A percentile compares a stretch with the other conserved stretches of the same genome.
phyloP scores from a whole-genome alignment of 2,329 filamentous ascomycete genomes.

The Trichoderma koningiopsis region DNA sequence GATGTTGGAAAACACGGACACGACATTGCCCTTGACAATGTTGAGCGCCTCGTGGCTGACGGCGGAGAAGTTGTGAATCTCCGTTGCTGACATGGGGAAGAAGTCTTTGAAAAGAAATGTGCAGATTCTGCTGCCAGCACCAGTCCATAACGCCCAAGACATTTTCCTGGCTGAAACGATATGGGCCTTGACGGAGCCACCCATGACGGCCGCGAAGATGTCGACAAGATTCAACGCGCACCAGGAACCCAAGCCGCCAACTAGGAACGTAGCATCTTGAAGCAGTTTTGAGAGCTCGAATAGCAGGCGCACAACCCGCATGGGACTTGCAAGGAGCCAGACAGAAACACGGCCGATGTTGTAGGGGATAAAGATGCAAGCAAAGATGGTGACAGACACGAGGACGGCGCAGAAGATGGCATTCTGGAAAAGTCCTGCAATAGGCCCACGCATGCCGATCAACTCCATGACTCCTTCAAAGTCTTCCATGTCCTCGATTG shows the following conservation, averaged over 20 bases:
- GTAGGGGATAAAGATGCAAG: conserved; percentile 89
- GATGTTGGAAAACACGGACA: conserved; percentile 43
- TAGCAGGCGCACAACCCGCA: conserved; percentile 71
- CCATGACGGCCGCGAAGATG: conserved; percentile 40
- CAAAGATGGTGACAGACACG: conserved; percentile 81
- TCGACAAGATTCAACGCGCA: conserved; percentile 45
- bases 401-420: conserved; percentile 91
- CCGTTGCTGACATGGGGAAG: conserved; percentile 56
- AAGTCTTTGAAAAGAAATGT: conserved; percentile 54
- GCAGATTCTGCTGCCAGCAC: conserved; percentile 51
- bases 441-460: conserved; percentile 91
- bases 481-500: conserved; percentile 85
- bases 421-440: conserved; percentile 89
- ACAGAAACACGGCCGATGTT: conserved; percentile 85
- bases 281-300: conserved; percentile 76
- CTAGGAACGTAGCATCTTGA: conserved; percentile 72
- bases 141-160: conserved; percentile 47
- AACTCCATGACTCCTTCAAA: conserved; percentile 95
- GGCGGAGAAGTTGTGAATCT: conserved; percentile 76
- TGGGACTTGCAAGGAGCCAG: conserved; percentile 76
- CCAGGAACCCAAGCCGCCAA: conserved; percentile 58
- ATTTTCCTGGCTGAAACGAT: conserved; percentile 41
- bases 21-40: conserved; percentile 58
- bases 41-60: conserved; percentile 72
- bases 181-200: conserved; percentile 36